A percentile compares a stretch with the other conserved stretches of the same genome.
These are phyloP conservation scores for Salinomyces thailandicus DNA, from an alignment of 2,329 filamentous ascomycete genomes.

Conservation along the genomic window DNA sequence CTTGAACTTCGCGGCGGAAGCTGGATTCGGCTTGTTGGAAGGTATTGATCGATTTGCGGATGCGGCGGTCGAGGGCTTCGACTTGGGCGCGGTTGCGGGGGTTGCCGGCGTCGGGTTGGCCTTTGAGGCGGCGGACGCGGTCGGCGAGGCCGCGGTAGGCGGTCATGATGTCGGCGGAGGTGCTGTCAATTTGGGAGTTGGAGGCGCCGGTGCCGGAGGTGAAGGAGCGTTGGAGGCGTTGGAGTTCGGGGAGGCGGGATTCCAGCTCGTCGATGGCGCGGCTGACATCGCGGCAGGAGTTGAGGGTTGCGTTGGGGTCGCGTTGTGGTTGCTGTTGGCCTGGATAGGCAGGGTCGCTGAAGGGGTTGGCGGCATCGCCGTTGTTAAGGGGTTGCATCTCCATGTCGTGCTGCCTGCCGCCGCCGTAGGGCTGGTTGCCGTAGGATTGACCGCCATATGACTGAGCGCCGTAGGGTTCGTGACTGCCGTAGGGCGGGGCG, in stretches of 20 bases:
- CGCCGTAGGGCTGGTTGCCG: constrained; percentile 3
- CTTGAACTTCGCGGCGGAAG: constrained; percentile 69
- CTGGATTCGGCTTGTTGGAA: constrained; percentile 73
- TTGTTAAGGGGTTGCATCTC: constrained; percentile 57
- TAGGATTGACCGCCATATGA: too few relatives aligned
- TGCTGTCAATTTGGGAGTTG: constrained; percentile 55
- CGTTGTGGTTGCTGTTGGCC: constrained; percentile 17
- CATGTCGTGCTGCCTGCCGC: constrained; percentile 37
- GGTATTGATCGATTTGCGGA: constrained; percentile 69
- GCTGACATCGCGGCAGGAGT: constrained; percentile 75
- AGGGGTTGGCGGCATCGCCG: background rate
- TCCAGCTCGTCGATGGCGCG: constrained; percentile 66
- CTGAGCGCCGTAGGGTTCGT: constrained; percentile 10
- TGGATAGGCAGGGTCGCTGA: background rate
- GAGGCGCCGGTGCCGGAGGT: constrained; percentile 56
- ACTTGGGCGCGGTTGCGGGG: constrained; percentile 71
- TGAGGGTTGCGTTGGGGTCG: constrained; percentile 68
- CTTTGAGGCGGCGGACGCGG: constrained; percentile 73
- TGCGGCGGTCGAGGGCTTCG: constrained; percentile 63
- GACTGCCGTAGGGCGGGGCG: constrained; percentile 15
- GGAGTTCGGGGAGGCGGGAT: constrained; percentile 59
- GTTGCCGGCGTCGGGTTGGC: constrained; percentile 59
- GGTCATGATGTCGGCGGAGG: constrained; percentile 71
- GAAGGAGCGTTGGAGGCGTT: constrained; percentile 60
- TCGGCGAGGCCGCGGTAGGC: constrained; percentile 70